phyloP scores from a whole-genome alignment of 2,329 filamentous ascomycete species.

The Talaromyces islandicus region DNA sequence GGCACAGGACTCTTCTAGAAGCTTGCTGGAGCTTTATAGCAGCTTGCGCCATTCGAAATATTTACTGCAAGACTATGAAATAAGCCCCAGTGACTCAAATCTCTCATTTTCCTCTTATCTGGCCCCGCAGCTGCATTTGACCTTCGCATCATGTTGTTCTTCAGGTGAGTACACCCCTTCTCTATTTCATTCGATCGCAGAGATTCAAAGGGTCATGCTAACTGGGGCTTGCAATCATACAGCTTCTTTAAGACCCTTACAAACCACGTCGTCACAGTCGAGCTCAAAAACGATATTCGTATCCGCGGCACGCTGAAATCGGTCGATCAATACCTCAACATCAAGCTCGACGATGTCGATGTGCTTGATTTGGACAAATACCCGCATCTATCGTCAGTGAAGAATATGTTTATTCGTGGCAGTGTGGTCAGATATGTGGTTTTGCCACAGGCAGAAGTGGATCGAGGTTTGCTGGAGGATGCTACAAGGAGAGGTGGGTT shows the following conservation, averaged over 20 bases:
- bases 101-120: background rate
- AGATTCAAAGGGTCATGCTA: background rate
- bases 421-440: slow-evolving; percentile 92
- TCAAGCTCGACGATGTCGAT: slow-evolving; percentile 93
- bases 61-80: background rate
- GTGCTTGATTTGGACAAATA: slow-evolving; percentile 93
- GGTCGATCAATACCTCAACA: slow-evolving; percentile 98
- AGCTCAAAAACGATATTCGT: slow-evolving; percentile 98
- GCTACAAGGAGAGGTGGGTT: slow-evolving; percentile 73
- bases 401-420: slow-evolving; percentile 92
- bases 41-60: background rate
- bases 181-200: background rate
- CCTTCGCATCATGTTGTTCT: slow-evolving; percentile 45
- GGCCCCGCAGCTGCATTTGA: background rate
- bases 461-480: slow-evolving; percentile 82
- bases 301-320: slow-evolving; percentile 94
- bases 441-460: slow-evolving; percentile 73
- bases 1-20: background rate
- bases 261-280: slow-evolving; percentile 93
- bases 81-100: background rate
- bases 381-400: slow-evolving; percentile 83
- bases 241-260: slow-evolving; percentile 99
- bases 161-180: slow-evolving; percentile 36
- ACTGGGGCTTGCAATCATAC: background rate
- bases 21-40: background rate